Conservation (phyloP, 208 protist species). For the Herpetomonas samuelpessoai region DNA sequence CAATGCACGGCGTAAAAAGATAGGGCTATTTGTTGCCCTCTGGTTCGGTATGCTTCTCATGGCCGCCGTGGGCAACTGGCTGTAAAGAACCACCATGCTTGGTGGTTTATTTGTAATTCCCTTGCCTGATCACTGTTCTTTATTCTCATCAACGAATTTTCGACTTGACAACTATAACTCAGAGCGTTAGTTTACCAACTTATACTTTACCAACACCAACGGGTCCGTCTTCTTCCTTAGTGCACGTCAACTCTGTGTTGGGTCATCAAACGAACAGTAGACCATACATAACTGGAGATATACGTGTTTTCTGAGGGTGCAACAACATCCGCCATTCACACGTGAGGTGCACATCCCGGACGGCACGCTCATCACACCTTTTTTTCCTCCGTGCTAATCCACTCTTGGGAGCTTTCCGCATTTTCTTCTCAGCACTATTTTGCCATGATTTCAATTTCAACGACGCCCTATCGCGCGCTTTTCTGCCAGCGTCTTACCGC, state of each 20-base stretch:
- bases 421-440: too few species aligned
- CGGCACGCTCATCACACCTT: too few species aligned
- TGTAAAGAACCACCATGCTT: conserved; percentile 11
- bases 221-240: background rate
- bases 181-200: background rate
- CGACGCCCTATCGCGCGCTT: too few species aligned
- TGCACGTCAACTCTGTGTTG: background rate
- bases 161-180: background rate
- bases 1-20: conserved; percentile 17
- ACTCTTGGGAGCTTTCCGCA: too few species aligned
- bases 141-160: background rate
- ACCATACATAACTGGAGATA: too few species aligned
- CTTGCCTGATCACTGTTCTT: background rate
- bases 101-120: background rate
- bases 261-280: too few species aligned
- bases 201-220: background rate
- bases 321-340: too few species aligned
- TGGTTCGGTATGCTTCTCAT: conserved; percentile 49
- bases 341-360: too few species aligned
- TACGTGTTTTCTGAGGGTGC: too few species aligned
- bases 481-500: too few species aligned
- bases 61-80: conserved; percentile 44
- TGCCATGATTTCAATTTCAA: too few species aligned
- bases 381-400: too few species aligned
- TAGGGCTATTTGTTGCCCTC: conserved; percentile 22